Evolutionary conservation across 73 alveolate genomes (phyloP).

Genomic region (Breviolum minutum): DNA sequence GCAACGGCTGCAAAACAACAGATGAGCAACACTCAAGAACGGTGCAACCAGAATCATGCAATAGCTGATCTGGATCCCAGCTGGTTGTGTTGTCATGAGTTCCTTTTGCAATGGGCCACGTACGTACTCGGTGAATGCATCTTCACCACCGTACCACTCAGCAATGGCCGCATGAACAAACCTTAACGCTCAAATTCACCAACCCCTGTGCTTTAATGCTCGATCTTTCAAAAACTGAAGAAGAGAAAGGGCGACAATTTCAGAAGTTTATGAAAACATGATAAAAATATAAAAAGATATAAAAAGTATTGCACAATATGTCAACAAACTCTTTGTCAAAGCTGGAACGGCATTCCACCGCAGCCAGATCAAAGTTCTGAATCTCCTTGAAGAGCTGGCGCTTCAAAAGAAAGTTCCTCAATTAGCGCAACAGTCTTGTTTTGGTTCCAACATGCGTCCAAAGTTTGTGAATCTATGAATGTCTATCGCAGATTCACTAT

Average conservation of each 20-base stretch:
- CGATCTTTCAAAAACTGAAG: not conserved
- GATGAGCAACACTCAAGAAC: not conserved
- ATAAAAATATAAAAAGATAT: not conserved
- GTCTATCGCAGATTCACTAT: not conserved
- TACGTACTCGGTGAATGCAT: slow-evolving; percentile 41
- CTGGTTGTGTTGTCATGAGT: not conserved
- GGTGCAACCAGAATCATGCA: slow-evolving; percentile 37
- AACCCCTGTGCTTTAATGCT: no score
- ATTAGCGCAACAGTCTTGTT: not conserved
- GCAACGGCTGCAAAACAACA: not conserved
- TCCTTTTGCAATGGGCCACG: slow-evolving; percentile 60
- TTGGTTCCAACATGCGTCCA: not conserved
- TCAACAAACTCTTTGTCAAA: slow-evolving; percentile 10
- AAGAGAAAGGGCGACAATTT: not conserved
- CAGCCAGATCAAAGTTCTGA: not conserved
- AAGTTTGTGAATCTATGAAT: no score
- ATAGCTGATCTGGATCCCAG: slow-evolving; percentile 9
- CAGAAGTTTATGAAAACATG: not conserved
- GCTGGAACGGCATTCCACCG: slow-evolving; percentile 22
- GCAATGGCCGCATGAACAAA: slow-evolving; percentile 58
- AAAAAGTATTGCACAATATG: not conserved
- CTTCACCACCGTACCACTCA: slow-evolving; percentile 51
- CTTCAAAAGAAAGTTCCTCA: slow-evolving; percentile 2
- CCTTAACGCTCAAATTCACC: not conserved
- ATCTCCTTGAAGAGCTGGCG: slow-evolving; percentile 11